A percentile compares a stretch with the other conserved stretches of the same genome.
phyloP scores from a whole-genome alignment of 768 basidiomycete species.

The Amanita rimosa region DNA sequence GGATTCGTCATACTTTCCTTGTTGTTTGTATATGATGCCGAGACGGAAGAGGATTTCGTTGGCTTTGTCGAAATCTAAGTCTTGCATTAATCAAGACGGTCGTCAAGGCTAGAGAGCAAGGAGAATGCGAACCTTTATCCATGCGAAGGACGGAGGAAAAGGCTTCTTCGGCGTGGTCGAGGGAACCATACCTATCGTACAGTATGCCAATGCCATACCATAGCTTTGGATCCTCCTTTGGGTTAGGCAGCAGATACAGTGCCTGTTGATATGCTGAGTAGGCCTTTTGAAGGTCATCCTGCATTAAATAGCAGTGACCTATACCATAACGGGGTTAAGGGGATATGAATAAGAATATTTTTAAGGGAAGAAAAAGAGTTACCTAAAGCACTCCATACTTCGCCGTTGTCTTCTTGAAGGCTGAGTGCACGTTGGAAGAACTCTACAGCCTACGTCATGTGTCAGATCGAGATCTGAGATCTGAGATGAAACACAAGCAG shows the following conservation, averaged over 20 bases:
- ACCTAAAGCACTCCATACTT: slow-evolving; percentile 97
- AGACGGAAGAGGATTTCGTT: slow-evolving; percentile 98
- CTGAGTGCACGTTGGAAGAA: slow-evolving; percentile 90
- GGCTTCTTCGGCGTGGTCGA: slow-evolving; percentile 98
- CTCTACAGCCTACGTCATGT: slow-evolving; percentile 75
- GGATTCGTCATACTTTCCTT: slow-evolving; percentile 84
- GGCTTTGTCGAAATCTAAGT: slow-evolving; percentile 91
- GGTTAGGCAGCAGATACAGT: slow-evolving; percentile 88
- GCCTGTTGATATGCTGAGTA: slow-evolving; percentile 99
- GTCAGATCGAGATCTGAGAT: slow-evolving; percentile 19
- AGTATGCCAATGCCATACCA: slow-evolving; percentile 99
- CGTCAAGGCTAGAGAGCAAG: slow-evolving; percentile 4
- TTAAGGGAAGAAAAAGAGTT: slow-evolving; percentile 16
- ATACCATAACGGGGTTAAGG: slow-evolving; percentile 11
- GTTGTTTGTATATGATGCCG: slow-evolving; percentile 99
- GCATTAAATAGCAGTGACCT: slow-evolving; percentile 99
- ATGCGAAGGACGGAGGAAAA: slow-evolving; percentile 93
- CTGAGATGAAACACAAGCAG: slow-evolving; percentile 18
- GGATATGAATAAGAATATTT: slow-evolving; percentile 2
- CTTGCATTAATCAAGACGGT: slow-evolving; percentile 21
- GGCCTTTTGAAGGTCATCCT: slow-evolving; percentile 97
- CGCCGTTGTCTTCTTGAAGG: slow-evolving; percentile 92
- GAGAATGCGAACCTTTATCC: slow-evolving; percentile 75
- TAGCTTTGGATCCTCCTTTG: slow-evolving; percentile 96
- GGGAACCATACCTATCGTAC: slow-evolving; percentile 95